Base-by-base conservation (phyloP, 1,139 yeast species). In the Dujonia santamariae region DNA sequence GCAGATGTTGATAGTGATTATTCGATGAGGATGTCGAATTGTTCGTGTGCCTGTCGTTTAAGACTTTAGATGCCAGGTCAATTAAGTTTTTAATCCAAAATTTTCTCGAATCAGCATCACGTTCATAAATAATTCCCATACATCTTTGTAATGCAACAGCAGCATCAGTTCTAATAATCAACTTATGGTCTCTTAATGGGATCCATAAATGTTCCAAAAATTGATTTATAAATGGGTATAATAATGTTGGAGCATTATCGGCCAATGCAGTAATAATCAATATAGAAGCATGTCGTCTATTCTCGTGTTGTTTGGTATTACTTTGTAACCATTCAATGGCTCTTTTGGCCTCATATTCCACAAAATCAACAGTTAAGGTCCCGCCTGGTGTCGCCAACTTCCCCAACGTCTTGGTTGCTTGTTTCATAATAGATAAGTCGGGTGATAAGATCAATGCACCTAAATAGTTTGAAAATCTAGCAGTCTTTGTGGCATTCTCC, bases 241-340 rank as follows among this genome's bases (percentile, higher is more conserved):
- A 65, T 34, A 88, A 66, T 9, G 95, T 85, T 2, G 97, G 96
- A 3, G 95, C 85, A 51, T 87, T 85, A 38, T 79, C 79, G 0
- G 97, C 96, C 43, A 92, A 72, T 1, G 97, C 85, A 11, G 84
- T 77, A 30, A 92, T 75, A 38, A 88, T 82, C 37, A 92, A 67
- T 14, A 92, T 82, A 1, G 97, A 96, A 0, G 97, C 96, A 56
- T 88, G 96, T 43, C 95, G 75, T 49, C 95, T 75, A 36, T 75
- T 75, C 47, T 87, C 96, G 40, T 66, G 67, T 50, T 84, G 90
- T 46, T 86, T 81, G 46, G 83, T 90, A 32, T 77, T 80, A 16
- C 82, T 71, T 38, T 85, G 90, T 23, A 92, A 71, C 95, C 97
- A 85, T 56, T 92, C 97, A 35, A 90, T 70, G 30, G 96, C 88